phyloP scores from a whole-genome alignment of 2,329 filamentous ascomycete species.

The Diplodia intermedia region DNA sequence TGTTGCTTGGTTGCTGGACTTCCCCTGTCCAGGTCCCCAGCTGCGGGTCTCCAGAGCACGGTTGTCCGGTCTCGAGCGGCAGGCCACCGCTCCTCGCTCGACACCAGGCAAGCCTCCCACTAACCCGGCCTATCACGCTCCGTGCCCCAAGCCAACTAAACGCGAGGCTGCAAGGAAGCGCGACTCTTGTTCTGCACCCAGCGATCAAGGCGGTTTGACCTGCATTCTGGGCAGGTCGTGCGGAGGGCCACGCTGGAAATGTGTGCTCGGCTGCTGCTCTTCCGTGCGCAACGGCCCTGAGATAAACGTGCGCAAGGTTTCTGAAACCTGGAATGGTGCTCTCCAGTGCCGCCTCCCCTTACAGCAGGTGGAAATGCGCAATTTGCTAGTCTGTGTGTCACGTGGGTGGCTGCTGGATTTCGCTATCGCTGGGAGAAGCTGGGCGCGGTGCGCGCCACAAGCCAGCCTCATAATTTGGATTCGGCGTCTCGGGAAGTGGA shows the following conservation, averaged over 20 bases:
- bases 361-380: slow-evolving; percentile 28
- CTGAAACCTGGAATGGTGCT: slow-evolving; percentile 26
- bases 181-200: slow-evolving; percentile 23
- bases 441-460: slow-evolving; percentile 25
- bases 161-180: slow-evolving; percentile 19
- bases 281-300: slow-evolving; percentile 11
- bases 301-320: slow-evolving; percentile 27
- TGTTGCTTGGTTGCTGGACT: slow-evolving; percentile 12
- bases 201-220: slow-evolving; percentile 11
- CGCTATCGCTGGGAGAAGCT: slow-evolving; percentile 16
- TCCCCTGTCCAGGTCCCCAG: slow-evolving; percentile 19
- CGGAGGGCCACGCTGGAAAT: not conserved
- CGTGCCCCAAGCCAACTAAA: slow-evolving; percentile 10
- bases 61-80: slow-evolving; percentile 13
- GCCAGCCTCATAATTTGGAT: slow-evolving; percentile 29
- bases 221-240: not conserved
- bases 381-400: slow-evolving; percentile 22
- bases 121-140: slow-evolving; percentile 17
- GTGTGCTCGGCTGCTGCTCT: not conserved
- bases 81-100: slow-evolving; percentile 25
- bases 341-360: slow-evolving; percentile 13
- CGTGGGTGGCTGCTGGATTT: slow-evolving; percentile 7
- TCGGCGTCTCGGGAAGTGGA: not conserved
- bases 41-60: slow-evolving; percentile 26
- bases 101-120: slow-evolving; percentile 15